These are phyloP conservation scores for barley (Hordeum vulgare) DNA, from an alignment of 176 grass and related monocot species.

Conservation along the genomic window MorexV3_pseudomolecules_assembly NC_058519.1:493850761-493851260, in stretches of 20 bases:
- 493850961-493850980: conserved; percentile 98
- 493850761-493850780: not conserved
- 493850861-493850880: conserved; percentile 74
- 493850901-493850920: conserved; percentile 93
- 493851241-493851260: not conserved
- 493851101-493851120: conserved; percentile 80
- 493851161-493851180: conserved; percentile 65
- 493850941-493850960: conserved; percentile 96
- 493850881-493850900: conserved; percentile 92
- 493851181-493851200: not conserved
- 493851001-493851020: conserved; percentile 78
- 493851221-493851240: not conserved
- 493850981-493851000: conserved; percentile 89
- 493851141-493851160: conserved; percentile 76
- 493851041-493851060: conserved; percentile 80
- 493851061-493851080: conserved; percentile 85
- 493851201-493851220: not conserved
- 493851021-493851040: conserved; percentile 68
- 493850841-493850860: conserved; percentile 67
- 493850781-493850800: not conserved
- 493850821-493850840: conserved; percentile 16
- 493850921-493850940: conserved; percentile 77
- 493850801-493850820: not conserved
- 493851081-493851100: conserved; percentile 81
- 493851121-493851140: conserved; percentile 69